Evolutionary conservation across 2,329 filamentous ascomycete genomes (phyloP), one percentile per base, ranked within the genome.

Genomic region (Xylariales sp.): DNA sequence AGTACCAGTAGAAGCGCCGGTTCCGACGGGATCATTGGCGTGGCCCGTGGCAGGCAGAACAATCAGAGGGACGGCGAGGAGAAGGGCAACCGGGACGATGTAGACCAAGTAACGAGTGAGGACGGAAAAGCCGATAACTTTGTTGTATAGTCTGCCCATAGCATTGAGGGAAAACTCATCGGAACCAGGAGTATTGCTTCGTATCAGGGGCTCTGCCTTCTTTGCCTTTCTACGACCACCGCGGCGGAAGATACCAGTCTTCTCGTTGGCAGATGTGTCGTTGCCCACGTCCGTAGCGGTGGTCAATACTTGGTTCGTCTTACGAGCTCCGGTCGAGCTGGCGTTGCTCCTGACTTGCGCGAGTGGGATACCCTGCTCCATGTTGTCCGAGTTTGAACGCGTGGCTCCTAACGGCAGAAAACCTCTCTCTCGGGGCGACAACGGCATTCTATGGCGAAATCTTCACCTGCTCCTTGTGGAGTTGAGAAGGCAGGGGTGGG

Each of bases 61-160:
- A 38, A 84, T 65, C 25, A 86, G 66, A 10, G 82, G 82, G 5
- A 80, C 57, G 6, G 79, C 79, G 38, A 87, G 69, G 19, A 83
- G 54, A 12, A 82, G 45, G 33, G 72, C 79, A 21, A 86, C 65
- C 4, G 83, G 83, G 18, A 82, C 62, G 47, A 86, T 73, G 55
- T 86, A 86, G 48, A 86, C 70, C 35, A 84, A 64, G 56, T 86
- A 86, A 34, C 82, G 71, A 4, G 78, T 82, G 46, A 84, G 54
- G 47, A 80, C 69, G 6, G 78, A 82, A 54, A 81, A 81, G 51
- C 70, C 68, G 45, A 85, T 65, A 47, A 87, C 71, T 58, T 76
- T 82, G 53, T 73, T 70, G 62, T 86, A 84, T 25, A 86, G 55
- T 45, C 71, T 71, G 32, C 83, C 83, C 69, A 87, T 77, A 46